These are phyloP conservation scores for Bruguiera parviflora DNA, from an alignment of 345 rosid species.

Conservation along the genomic window DNA sequence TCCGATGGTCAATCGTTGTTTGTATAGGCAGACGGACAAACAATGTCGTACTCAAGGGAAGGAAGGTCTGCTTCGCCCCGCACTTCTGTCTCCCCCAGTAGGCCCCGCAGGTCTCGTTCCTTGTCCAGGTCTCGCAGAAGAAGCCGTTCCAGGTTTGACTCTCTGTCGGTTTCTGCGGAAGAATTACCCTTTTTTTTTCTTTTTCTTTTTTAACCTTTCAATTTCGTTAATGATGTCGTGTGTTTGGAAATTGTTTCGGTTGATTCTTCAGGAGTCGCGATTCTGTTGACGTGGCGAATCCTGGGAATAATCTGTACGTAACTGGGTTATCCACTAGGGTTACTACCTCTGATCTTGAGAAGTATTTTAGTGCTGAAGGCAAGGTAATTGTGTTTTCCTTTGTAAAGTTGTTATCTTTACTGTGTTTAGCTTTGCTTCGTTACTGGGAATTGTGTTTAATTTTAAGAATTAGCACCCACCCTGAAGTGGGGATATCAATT, in stretches of 20 bases:
- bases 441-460: not conserved
- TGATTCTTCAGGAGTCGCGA: conserved; percentile 47
- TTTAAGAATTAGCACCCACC: too few species aligned
- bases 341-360: conserved; percentile 45
- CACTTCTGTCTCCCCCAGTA: conserved; percentile 31
- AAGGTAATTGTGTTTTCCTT: conserved; percentile 37
- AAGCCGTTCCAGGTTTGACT: conserved; percentile 49
- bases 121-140: conserved; percentile 43
- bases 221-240: not conserved
- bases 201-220: not conserved
- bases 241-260: not conserved
- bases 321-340: conserved; percentile 63
- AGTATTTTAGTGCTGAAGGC: conserved; percentile 52
- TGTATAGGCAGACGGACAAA: too few species aligned
- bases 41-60: conserved; percentile 51
- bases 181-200: not conserved
- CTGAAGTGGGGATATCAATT: too few species aligned
- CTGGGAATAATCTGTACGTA: conserved; percentile 63
- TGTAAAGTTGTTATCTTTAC: not conserved
- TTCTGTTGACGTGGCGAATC: conserved; percentile 39
- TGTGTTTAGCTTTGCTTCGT: not conserved
- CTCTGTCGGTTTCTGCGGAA: not conserved
- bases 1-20: too few species aligned
- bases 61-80: conserved; percentile 48
- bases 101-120: conserved; percentile 44